Base-by-base conservation (phyloP, 2,329 filamentous ascomycete genomes). In the Zymoseptoria passerinii region DNA sequence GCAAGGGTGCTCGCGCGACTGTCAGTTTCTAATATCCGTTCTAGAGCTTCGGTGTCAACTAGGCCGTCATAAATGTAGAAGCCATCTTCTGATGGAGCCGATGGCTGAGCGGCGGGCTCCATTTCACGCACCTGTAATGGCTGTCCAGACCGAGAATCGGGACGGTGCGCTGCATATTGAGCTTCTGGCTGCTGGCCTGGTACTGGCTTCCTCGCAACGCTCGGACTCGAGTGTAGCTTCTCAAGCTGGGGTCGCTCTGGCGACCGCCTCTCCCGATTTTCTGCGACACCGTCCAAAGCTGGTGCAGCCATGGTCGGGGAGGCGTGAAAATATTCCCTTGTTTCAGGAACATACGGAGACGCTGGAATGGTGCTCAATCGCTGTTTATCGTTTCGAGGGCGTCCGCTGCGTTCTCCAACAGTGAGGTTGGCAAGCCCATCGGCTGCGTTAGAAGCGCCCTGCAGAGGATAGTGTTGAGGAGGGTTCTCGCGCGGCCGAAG, bases 341-440 rank as follows among this genome's bases (percentile, higher is more conserved):
- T 71, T 66, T 70, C 65, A 58, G 73, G 71, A 44, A 74, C 68
- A 57, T 73, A 76, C 8, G 76, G 76, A 40, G 76, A 77, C 19
- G 74, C 76, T 56, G 75, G 74, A 58, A 78, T 78, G 9, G 76
- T 77, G n/a, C 76, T 73, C 35, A 78, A 68, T 18, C 74, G 70
- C 53, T 71, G 73, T 19, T 59, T 56, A 6, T 55, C 58, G 50
- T 64, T 61, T 27, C 61, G 62, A 19, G 48, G 53, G 29, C 53
- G 52, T 23, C 28, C 27, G 48, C 57, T 29, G 53, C 49, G 27
- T 50, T 48, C 52, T 50, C 64, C 50, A 61, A 48, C 29, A 8
- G 19, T 27, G 18, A 35, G 29, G n/a, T 53, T 56, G 20, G 35
- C n/a, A 19, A 19, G 29, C 16, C 35, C 35, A 13, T 44, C 16